Evolutionary conservation across 1,284 basidiomycete genomes (phyloP).

Genomic region (Fomitopsis palustris): DNA sequence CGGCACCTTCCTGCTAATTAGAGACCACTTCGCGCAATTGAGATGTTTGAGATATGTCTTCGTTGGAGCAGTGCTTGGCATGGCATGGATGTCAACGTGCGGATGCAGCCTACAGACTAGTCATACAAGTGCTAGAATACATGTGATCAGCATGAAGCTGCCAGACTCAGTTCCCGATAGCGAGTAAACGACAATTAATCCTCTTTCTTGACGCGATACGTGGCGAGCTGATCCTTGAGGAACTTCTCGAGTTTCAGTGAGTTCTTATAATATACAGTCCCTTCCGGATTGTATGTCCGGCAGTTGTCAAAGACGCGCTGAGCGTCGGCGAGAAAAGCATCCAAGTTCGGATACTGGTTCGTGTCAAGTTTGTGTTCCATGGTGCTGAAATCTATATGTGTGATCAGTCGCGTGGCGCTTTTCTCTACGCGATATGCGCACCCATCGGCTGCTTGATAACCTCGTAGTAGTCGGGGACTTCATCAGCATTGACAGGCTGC

Average conservation of each 20-base stretch:
- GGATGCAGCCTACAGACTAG: not conserved
- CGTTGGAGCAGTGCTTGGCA: not conserved
- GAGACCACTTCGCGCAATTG: no score
- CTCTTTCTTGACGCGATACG: conserved; percentile 18
- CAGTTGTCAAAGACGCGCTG: conserved; percentile 92
- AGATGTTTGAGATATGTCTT: no score
- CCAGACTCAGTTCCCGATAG: not conserved
- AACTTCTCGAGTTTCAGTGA: conserved; percentile 82
- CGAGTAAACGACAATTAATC: conserved; percentile 3
- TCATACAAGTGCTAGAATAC: not conserved
- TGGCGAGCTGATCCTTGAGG: conserved; percentile 47
- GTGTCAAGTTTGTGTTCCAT: conserved; percentile 93
- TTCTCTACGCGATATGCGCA: conserved; percentile 35
- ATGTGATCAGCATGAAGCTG: not conserved
- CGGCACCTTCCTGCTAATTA: no score
- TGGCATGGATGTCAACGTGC: not conserved
- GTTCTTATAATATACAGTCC: conserved; percentile 82
- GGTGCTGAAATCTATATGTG: conserved; percentile 73
- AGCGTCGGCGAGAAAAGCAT: conserved; percentile 79
- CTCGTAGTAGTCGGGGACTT: conserved; percentile 91
- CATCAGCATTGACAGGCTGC: conserved; percentile 76
- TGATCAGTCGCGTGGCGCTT: not conserved
- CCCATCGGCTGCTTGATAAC: conserved; percentile 95
- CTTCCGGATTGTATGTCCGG: conserved; percentile 84
- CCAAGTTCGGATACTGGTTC: conserved; percentile 74